A percentile compares a stretch with the other conserved stretches of the same genome.
These are phyloP conservation scores for Symbiodinium pilosum DNA, from an alignment of 73 alveolate species.

Conservation along the genomic window DNA sequence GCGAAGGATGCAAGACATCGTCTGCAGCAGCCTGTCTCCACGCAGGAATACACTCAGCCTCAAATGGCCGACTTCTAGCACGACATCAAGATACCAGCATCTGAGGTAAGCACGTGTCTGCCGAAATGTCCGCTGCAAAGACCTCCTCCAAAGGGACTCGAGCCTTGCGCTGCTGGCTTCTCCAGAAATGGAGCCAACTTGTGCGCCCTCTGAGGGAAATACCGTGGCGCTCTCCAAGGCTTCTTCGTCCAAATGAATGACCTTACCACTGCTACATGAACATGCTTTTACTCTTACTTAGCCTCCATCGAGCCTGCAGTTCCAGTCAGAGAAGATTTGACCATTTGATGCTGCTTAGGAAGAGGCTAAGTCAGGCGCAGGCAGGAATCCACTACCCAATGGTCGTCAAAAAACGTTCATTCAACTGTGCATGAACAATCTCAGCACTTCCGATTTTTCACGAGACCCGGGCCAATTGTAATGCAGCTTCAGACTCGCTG, in stretches of 20 bases:
- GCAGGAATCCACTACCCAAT: neutral
- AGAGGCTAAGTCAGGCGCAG: no score
- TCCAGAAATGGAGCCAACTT: neutral
- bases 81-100: neutral
- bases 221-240: conserved; percentile 73
- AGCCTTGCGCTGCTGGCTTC: neutral
- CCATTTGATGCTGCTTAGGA: no score
- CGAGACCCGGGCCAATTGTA: neutral
- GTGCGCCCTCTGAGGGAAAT: neutral
- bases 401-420: no score
- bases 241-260: conserved; percentile 59
- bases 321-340: no score
- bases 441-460: neutral
- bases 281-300: no score
- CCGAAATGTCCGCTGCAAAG: conserved; percentile 78
- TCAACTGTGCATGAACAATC: no score
- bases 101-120: neutral
- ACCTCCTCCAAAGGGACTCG: conserved; percentile 83
- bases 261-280: no score
- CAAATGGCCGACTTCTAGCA: neutral
- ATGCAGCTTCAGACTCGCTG: neutral
- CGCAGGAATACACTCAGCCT: conserved; percentile 72
- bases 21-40: conserved; percentile 10
- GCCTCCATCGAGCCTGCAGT: no score
- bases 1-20: neutral